Base-by-base conservation (phyloP, 2,329 filamentous ascomycete genomes). In the Dactylellina parvicollis region DNA sequence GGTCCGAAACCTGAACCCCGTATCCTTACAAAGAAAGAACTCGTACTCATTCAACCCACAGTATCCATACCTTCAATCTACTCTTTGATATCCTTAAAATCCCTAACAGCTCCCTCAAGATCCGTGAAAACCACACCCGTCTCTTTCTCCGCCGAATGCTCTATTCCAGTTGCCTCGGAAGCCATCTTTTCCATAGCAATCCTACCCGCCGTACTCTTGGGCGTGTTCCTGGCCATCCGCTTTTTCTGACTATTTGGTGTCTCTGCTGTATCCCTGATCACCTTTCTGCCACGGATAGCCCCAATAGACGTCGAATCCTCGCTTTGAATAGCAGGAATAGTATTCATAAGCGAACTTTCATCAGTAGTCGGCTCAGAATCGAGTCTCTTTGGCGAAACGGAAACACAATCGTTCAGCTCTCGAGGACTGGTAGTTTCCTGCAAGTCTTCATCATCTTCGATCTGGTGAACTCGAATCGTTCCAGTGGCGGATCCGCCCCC, bases 151-250 rank as follows among this genome's bases (percentile, higher is more conserved):
- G 18, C 44, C 16, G n/a, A 8, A 10, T 60, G 14, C 30, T 50
- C 34, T 30, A 16, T 3, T 62, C 22, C 16, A 16, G 32, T 14
- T 59, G n/a, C 3, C 14, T 24, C 56, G 34, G 14, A 38, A 22
- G 3, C 5, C n/a, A 7, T 12, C 18, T 18, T 50, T 10, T 52
- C 42, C 22, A 72, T 40, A 9, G 59, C 36, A 8, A 52, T 24
- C 32, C 67, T 52, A 1, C 42, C 50, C 5, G 42, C n/a, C 12
- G 67, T 65, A 49, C 50, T 72, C 46, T 72, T 65, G 1, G 67
- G 67, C 28, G 59, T 72, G 57, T 72, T 72, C 42, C 67, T 65
- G n/a, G 32, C 49, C 67, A 65, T 65, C 22, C 67, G 57, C 38
- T 47, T 72, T 38, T 54, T 72, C 38, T 72, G 59, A 12, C 34